phyloP scores from a whole-genome alignment of 1,284 basidiomycete species.

The Chiua sp. region DNA sequence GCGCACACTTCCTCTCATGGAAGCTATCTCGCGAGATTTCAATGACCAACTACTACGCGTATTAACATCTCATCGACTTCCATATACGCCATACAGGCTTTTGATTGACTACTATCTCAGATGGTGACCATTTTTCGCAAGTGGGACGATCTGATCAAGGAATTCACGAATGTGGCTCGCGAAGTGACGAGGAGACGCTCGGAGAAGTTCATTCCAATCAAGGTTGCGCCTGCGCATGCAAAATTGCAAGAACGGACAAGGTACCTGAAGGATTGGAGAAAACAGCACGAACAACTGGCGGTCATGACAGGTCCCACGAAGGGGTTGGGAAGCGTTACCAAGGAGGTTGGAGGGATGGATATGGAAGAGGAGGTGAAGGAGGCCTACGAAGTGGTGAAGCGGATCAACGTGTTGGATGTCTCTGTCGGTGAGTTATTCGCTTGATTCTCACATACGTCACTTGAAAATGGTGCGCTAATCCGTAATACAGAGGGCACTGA shows the following conservation, averaged over 20 bases:
- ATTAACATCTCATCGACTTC: slow-evolving; percentile 87
- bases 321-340: slow-evolving; percentile 74
- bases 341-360: slow-evolving; percentile 84
- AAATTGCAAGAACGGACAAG: slow-evolving; percentile 90
- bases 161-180: slow-evolving; percentile 96
- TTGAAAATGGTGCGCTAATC: slow-evolving; percentile 3
- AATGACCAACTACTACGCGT: slow-evolving; percentile 95
- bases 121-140: slow-evolving; percentile 87
- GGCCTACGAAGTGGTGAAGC: slow-evolving; percentile 94
- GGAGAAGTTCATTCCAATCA: slow-evolving; percentile 98
- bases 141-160: slow-evolving; percentile 98
- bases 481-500: slow-evolving; percentile 85
- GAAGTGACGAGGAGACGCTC: slow-evolving; percentile 92
- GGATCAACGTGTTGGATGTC: slow-evolving; percentile 96
- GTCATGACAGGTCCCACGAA: slow-evolving; percentile 97
- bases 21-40: slow-evolving; percentile 97
- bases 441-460: background rate
- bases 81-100: slow-evolving; percentile 95
- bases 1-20: slow-evolving; percentile 93
- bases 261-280: slow-evolving; percentile 92
- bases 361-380: slow-evolving; percentile 98
- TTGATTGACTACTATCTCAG: slow-evolving; percentile 83
- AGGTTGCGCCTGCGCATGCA: slow-evolving; percentile 89
- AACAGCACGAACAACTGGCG: slow-evolving; percentile 97
- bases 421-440: slow-evolving; percentile 65